Percentiles rank a stretch among this genome's conserved stretches.
These are phyloP conservation scores for Penicillium rolfsii DNA, from an alignment of 2,329 filamentous ascomycete genomes.

Conservation along the genomic window DNA sequence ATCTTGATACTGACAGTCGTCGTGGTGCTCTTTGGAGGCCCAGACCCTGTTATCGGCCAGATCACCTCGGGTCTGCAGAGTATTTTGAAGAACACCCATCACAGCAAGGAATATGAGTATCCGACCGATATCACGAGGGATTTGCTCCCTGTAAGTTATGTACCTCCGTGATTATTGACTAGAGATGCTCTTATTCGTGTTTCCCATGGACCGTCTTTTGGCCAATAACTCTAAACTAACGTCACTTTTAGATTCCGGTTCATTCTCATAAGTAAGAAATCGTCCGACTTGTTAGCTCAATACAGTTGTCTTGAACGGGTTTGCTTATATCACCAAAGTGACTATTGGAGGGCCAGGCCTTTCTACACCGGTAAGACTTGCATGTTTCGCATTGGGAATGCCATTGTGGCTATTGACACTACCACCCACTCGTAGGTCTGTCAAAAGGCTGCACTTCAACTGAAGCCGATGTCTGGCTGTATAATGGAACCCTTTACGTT, in stretches of 20 bases:
- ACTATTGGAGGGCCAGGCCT: slow-evolving; percentile 57
- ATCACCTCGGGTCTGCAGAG: slow-evolving; percentile 56
- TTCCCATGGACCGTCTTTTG: background rate
- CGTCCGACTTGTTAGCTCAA: background rate
- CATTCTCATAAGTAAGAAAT: slow-evolving; percentile 47
- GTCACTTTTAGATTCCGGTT: slow-evolving; percentile 40
- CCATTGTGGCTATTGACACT: slow-evolving; percentile 18
- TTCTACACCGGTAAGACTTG: slow-evolving; percentile 49
- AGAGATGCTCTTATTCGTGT: background rate
- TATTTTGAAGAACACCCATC: slow-evolving; percentile 59
- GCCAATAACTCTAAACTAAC: slow-evolving; percentile 17
- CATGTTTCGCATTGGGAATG: too few relatives aligned
- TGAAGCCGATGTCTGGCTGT: slow-evolving; percentile 65
- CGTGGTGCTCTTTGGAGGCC: slow-evolving; percentile 30
- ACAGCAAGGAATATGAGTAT: slow-evolving; percentile 58
- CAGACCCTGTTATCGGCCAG: slow-evolving; percentile 28
- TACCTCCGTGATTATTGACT: background rate
- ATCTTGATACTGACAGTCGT: slow-evolving; percentile 22
- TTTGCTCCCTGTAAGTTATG: slow-evolving; percentile 57
- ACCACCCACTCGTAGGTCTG: slow-evolving; percentile 47
- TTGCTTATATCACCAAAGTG: slow-evolving; percentile 47
- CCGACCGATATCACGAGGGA: slow-evolving; percentile 64
- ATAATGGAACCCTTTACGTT: slow-evolving; percentile 59
- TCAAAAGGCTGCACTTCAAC: slow-evolving; percentile 60
- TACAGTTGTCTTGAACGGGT: background rate